phyloP scores from a whole-genome alignment of 495 filamentous ascomycete species.

The Aspergillus panamensis region DNA sequence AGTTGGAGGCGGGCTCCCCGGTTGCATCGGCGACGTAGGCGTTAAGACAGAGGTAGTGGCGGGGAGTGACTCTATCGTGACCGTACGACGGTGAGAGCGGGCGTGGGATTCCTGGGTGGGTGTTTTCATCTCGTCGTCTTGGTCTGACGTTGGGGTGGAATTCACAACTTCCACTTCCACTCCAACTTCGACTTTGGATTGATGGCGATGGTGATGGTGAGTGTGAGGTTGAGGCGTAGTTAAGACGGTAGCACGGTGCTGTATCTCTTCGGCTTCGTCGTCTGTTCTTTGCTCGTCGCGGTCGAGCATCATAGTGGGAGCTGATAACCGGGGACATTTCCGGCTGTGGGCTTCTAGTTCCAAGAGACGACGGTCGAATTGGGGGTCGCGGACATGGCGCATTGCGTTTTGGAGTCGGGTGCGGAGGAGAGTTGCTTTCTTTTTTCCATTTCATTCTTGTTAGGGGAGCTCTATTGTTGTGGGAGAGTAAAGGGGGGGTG shows the following conservation, averaged over 20 bases:
- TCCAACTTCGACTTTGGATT: too few relatives aligned
- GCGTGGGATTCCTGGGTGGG: constrained; percentile 26
- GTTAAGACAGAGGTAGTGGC: background rate
- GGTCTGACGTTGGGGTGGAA: background rate
- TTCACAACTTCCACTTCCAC: too few relatives aligned
- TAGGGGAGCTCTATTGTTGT: background rate
- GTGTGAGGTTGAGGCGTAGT: constrained; percentile 15
- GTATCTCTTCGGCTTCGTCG: background rate
- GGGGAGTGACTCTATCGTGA: background rate
- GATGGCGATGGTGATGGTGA: too few relatives aligned
- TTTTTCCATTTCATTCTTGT: background rate
- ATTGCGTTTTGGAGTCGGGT: constrained; percentile 44
- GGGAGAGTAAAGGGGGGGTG: background rate
- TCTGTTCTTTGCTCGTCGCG: constrained; percentile 20
- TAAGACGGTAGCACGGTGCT: constrained; percentile 17
- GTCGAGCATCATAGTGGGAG: constrained; percentile 18
- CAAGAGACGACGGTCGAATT: constrained; percentile 46
- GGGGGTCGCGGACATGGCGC: constrained; percentile 39
- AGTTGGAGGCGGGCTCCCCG: constrained; percentile 29
- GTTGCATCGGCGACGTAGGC: constrained; percentile 31
- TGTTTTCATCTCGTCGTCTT: constrained; percentile 23
- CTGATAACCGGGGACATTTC: constrained; percentile 36
- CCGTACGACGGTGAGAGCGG: background rate
- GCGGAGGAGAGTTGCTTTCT: constrained; percentile 47
- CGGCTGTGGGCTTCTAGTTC: constrained; percentile 45